A percentile compares a stretch with the other conserved stretches of the same genome.
These are phyloP conservation scores for Bruguiera gymnorhiza DNA, from an alignment of 345 rosid species.

Conservation along the genomic window DNA sequence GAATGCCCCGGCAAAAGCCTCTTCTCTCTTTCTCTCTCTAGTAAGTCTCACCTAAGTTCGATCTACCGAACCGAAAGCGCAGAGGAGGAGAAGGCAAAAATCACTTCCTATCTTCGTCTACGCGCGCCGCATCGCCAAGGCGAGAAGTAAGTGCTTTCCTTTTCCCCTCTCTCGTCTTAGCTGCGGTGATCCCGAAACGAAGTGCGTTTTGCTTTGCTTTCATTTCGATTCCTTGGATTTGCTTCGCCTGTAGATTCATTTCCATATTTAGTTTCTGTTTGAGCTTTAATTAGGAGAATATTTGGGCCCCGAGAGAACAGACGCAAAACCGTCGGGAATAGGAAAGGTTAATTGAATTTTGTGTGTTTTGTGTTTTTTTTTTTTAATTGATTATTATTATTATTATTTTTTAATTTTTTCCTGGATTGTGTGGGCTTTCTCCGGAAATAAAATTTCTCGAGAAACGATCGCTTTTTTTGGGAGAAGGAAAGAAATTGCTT, in stretches of 20 bases:
- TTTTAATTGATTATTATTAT: too few relatives aligned
- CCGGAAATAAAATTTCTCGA: neutral
- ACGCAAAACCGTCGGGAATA: neutral
- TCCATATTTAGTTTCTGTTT: neutral
- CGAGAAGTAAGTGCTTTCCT: constrained; percentile 8
- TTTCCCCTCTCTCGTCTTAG: neutral
- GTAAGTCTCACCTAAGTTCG: neutral
- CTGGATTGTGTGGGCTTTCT: neutral
- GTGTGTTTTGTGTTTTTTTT: neutral
- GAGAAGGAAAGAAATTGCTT: neutral
- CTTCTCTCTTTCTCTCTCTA: neutral
- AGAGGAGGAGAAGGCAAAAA: neutral
- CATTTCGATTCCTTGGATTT: neutral
- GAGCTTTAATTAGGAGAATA: constrained; percentile 2
- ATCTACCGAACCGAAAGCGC: neutral
- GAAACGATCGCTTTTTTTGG: neutral
- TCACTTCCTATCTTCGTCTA: neutral
- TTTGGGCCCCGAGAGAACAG: constrained; percentile 7
- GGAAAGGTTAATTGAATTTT: neutral
- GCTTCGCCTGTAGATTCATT: neutral
- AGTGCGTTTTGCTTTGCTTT: constrained; percentile 1
- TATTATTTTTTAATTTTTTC: too few relatives aligned
- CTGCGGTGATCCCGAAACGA: constrained; percentile 10
- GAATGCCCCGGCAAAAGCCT: neutral
- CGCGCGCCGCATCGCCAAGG: neutral